Evolutionary conservation across 1,139 yeast genomes (phyloP).

Genomic region (Saccharomyces hybrid): DNA sequence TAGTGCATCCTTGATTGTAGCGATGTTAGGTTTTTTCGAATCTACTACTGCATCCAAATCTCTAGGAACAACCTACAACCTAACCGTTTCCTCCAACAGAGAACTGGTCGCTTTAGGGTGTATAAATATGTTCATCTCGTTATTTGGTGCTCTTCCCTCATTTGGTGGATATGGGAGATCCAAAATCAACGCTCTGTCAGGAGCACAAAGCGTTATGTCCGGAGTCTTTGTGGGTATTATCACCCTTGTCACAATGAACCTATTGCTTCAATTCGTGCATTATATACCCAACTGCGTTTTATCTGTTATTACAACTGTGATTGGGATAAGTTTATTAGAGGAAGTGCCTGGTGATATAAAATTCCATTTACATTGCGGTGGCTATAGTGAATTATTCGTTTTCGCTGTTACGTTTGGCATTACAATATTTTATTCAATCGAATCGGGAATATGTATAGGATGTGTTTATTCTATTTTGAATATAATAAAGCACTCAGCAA

Average conservation of each 20-base stretch:
- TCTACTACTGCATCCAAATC: conserved; percentile 89
- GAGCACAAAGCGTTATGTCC: conserved; percentile 77
- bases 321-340: conserved; percentile 71
- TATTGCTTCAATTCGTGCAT: conserved; percentile 55
- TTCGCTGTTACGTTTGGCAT: conserved; percentile 63
- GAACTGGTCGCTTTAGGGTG: conserved; percentile 78
- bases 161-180: conserved; percentile 97
- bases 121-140: conserved; percentile 58
- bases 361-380: conserved; percentile 68
- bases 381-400: conserved; percentile 70
- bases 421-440: conserved; percentile 77
- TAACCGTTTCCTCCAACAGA: conserved; percentile 65
- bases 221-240: conserved; percentile 74
- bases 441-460: conserved; percentile 84
- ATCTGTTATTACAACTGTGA: conserved; percentile 71
- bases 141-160: conserved; percentile 75
- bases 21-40: conserved; percentile 87
- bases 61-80: conserved; percentile 55
- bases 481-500: conserved; percentile 77
- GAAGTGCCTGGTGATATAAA: conserved; percentile 77
- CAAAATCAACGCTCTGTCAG: conserved; percentile 77
- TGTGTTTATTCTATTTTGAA: conserved; percentile 70
- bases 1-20: conserved; percentile 63
- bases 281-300: conserved; percentile 75
- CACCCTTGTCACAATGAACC: conserved; percentile 59